Conservation (phyloP, 129 eudicot genomes). For the Gnaphalium uliginosum region DNA sequence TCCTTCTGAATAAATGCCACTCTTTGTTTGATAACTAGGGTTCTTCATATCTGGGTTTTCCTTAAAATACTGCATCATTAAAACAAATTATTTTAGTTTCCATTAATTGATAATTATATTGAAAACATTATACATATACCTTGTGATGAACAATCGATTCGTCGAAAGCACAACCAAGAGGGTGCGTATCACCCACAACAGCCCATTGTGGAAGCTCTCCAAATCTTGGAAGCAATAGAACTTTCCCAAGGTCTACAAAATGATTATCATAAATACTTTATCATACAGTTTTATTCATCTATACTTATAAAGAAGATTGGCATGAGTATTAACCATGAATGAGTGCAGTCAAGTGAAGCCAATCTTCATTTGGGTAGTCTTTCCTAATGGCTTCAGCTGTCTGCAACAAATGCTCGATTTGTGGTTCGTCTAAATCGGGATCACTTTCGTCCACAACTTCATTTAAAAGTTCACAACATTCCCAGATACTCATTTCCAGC, state of each 20-base stretch:
- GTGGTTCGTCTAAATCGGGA: conserved; percentile 93
- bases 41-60: conserved; percentile 60
- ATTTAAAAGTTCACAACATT: conserved; percentile 82
- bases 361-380: conserved; percentile 89
- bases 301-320: background rate
- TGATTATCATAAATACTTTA: background rate
- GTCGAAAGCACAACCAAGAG: conserved; percentile 91
- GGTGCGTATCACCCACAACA: conserved; percentile 95
- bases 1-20: conserved; percentile 72
- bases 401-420: conserved; percentile 86
- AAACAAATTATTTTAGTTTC: background rate
- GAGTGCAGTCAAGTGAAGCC: conserved; percentile 89
- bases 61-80: conserved; percentile 54
- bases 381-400: conserved; percentile 90
- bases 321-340: conserved; percentile 63
- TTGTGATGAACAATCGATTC: conserved; percentile 82
- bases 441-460: conserved; percentile 90
- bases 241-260: conserved; percentile 76
- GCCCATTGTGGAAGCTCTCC: conserved; percentile 97
- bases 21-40: conserved; percentile 60
- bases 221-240: conserved; percentile 62
- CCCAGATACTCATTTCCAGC: conserved; percentile 91
- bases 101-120: background rate
- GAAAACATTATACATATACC: conserved; percentile 34
- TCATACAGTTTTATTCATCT: background rate